Evolutionary conservation across 1,284 basidiomycete species (phyloP).

Genomic region (Trichosporon faecale): DNA sequence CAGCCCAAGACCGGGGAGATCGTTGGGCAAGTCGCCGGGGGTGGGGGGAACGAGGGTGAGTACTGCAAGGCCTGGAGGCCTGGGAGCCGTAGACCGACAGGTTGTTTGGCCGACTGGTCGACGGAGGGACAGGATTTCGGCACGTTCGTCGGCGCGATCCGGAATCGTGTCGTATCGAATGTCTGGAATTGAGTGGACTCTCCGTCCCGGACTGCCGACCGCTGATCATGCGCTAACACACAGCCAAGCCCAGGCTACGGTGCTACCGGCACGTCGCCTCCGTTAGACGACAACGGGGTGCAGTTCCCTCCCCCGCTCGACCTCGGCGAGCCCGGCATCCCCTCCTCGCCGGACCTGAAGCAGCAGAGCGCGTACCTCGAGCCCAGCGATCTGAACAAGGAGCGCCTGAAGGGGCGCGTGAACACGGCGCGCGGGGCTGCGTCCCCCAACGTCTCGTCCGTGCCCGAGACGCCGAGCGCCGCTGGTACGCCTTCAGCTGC

Average conservation of each 20-base stretch:
- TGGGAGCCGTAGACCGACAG: no score
- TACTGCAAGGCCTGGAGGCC: no score
- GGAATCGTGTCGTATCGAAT: no score
- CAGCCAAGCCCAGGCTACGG: constrained; percentile 29
- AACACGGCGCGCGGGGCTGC: not conserved
- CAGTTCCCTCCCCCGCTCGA: constrained; percentile 42
- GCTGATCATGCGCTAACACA: constrained; percentile 4
- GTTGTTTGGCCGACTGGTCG: no score
- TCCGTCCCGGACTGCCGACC: not conserved
- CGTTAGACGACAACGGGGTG: not conserved
- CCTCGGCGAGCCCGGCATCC: constrained; percentile 33
- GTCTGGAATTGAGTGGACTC: not conserved
- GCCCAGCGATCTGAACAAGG: not conserved
- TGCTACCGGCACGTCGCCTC: constrained; percentile 29
- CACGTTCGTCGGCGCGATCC: no score
- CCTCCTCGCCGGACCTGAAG: not conserved
- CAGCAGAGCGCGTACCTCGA: not conserved
- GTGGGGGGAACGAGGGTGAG: not conserved
- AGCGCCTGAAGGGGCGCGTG: not conserved
- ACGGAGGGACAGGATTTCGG: no score
- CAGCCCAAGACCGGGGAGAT: not conserved
- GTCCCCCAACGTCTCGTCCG: constrained; percentile 12
- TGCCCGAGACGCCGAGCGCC: constrained; percentile 8
- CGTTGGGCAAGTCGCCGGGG: not conserved
- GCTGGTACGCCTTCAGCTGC: no score